phyloP scores from a whole-genome alignment of 202 grass and related monocot genomes.

The Setaria italica region DNA sequence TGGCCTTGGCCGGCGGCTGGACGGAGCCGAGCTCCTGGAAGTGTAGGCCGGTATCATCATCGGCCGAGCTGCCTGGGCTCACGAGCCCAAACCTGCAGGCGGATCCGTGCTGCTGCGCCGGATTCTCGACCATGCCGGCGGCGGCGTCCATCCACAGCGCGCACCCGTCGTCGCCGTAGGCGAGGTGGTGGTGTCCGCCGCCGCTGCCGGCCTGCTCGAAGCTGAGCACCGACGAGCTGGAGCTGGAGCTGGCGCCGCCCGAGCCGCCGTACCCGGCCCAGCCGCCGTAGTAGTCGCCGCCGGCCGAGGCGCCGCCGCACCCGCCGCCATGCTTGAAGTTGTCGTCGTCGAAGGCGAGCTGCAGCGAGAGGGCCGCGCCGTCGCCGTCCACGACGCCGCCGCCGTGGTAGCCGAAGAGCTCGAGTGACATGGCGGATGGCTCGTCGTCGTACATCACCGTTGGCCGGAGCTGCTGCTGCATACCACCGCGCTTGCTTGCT shows the following conservation, averaged over 20 bases:
- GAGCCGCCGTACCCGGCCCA: constrained; percentile 43
- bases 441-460: constrained; percentile 45
- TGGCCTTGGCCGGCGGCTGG: constrained; percentile 26
- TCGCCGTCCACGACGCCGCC: constrained; percentile 40
- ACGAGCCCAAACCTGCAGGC: constrained; percentile 39
- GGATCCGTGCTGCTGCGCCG: constrained; percentile 4
- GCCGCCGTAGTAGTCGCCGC: constrained; percentile 50
- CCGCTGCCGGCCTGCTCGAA: constrained; percentile 61
- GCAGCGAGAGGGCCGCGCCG: constrained; percentile 8
- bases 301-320: not conserved
- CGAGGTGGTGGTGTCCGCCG: constrained; percentile 19
- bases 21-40: constrained; percentile 42
- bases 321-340: constrained; percentile 36
- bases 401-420: constrained; percentile 52
- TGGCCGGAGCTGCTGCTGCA: constrained; percentile 18
- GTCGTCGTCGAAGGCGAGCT: constrained; percentile 58
- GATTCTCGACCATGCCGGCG: constrained; percentile 33
- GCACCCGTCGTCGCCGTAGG: constrained; percentile 59
- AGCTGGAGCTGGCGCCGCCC: constrained; percentile 53
- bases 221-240: constrained; percentile 85
- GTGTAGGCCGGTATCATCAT: not conserved
- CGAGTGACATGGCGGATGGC: constrained; percentile 55
- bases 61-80: constrained; percentile 17
- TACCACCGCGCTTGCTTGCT: constrained; percentile 34
- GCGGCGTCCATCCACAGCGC: constrained; percentile 67